Conservation (phyloP, 208 protist genomes). For the Leptomonas seymouri region DNA sequence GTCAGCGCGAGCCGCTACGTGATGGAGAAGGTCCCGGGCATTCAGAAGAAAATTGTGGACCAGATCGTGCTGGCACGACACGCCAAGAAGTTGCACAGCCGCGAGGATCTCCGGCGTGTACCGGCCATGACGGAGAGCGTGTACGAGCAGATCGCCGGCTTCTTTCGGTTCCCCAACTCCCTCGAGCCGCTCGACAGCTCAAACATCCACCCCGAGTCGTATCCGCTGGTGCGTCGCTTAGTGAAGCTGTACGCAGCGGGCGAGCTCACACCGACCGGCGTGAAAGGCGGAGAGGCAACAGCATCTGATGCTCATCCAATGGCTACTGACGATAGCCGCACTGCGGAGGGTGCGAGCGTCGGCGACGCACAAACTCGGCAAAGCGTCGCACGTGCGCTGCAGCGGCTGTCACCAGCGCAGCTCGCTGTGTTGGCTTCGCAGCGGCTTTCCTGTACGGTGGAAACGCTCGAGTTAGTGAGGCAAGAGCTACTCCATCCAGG, state of each 20-base stretch:
- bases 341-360: neutral
- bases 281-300: neutral
- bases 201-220: slow-evolving; percentile 88
- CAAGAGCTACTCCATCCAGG: slow-evolving; percentile 64
- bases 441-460: slow-evolving; percentile 54
- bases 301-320: neutral
- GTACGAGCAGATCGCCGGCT: slow-evolving; percentile 84
- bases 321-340: neutral
- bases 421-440: slow-evolving; percentile 24
- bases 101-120: slow-evolving; percentile 74
- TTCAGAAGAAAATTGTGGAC: slow-evolving; percentile 67
- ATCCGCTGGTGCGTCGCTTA: slow-evolving; percentile 56
- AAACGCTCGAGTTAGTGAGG: slow-evolving; percentile 64
- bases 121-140: slow-evolving; percentile 76
- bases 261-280: slow-evolving; percentile 6
- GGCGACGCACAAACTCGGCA: slow-evolving; percentile 16
- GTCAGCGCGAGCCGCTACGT: slow-evolving; percentile 73
- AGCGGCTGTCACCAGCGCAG: slow-evolving; percentile 17
- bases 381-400: slow-evolving; percentile 20
- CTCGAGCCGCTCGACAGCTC: slow-evolving; percentile 81
- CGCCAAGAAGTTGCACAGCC: slow-evolving; percentile 54
- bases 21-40: slow-evolving; percentile 84
- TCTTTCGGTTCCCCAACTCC: slow-evolving; percentile 89
- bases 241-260: slow-evolving; percentile 33
- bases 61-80: slow-evolving; percentile 79